Base-by-base conservation (phyloP, 768 basidiomycete species). In the Pisolithus marmoratus region DNA sequence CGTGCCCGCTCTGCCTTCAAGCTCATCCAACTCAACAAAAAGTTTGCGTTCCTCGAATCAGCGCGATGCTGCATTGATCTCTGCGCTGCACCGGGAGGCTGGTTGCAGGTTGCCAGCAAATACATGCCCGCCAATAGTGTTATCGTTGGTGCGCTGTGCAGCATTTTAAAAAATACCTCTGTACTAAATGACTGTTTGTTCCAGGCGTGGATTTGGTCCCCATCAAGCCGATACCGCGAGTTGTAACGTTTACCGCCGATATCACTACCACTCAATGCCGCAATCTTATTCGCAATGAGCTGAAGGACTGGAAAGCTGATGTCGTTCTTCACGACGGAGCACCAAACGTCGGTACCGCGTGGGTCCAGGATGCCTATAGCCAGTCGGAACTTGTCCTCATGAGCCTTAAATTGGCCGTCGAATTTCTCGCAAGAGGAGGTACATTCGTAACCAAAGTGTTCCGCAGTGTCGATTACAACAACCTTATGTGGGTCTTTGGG, bases 1-100 rank as follows among this genome's bases (percentile, higher is more conserved):
- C 90, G 96, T 56, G 96, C 96, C 60, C 96, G 96, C 77, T 99
- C 96, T 15, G 96, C 96, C 2, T 95, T 95, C 85, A 99, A 99
- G 72, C 81, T 99, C 53, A 93, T 99, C 53, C 96, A 99, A 70
- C 74, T 99, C 55, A 98, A 99, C 78, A 94, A 95, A 69, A 99
- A 98, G 74, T 99, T 90, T 72, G 81, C 85, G 15, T 89, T 99
- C 66, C 80, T 99, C 22, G 90, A 94, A 61, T 75, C 81, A 27
- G 87, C 93, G 52, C 78, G 84, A 79, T 97, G 95, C 69, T 90
- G 88, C 40, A 94, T 99, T 61, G 96, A 99, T 79, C 79, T 99
- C 29, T 99, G 96, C 70, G 96, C 96, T 31, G 96, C 96, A 5
- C 96, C 96, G 6, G 96, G 96, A 59, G 96, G 96, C 64, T 99